Percentiles rank a stretch among this genome's conserved stretches.
These are phyloP conservation scores for Plasmopara halstedii DNA, from an alignment of 352 stramenopile species.

Conservation along the genomic window DNA sequence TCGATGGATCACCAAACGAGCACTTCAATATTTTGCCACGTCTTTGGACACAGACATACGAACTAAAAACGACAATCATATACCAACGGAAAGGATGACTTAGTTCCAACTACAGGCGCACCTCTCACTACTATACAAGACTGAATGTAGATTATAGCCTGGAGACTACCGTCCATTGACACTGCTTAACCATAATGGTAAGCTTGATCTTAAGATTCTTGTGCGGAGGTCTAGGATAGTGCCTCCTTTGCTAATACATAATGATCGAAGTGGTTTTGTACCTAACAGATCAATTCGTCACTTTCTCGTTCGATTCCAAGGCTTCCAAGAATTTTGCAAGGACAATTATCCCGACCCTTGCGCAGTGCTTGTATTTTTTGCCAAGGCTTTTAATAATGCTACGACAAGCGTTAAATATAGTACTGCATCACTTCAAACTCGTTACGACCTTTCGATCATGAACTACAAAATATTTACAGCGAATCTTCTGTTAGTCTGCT, in stretches of 20 bases:
- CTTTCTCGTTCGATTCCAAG: constrained; percentile 3
- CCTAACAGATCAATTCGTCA: constrained; percentile 2
- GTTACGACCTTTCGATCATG: constrained; percentile 4
- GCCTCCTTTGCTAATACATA: background rate
- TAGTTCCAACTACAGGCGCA: constrained; percentile 8
- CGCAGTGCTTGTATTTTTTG: constrained; percentile 2
- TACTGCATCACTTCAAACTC: constrained; percentile 11
- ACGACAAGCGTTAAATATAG: constrained; percentile 1
- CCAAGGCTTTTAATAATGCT: constrained; percentile 3
- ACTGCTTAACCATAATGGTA: constrained; percentile 9
- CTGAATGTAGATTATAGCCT: background rate
- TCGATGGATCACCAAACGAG: constrained; percentile 6
- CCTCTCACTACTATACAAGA: constrained; percentile 6
- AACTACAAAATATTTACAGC: constrained; percentile 9
- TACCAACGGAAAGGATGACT: constrained; percentile 6
- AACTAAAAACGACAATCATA: constrained; percentile 4
- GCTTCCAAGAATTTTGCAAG: background rate
- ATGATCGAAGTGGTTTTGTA: constrained; percentile 9
- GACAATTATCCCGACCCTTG: background rate
- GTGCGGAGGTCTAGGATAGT: background rate
- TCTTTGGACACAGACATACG: constrained; percentile 5
- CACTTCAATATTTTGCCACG: constrained; percentile 8
- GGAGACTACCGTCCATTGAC: constrained; percentile 10
- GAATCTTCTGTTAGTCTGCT: constrained; percentile 4
- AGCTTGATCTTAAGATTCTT: constrained; percentile 3